Evolutionary conservation across 768 basidiomycete genomes (phyloP), one percentile per base, ranked within the genome.

Genomic region (Tylopilus intermedius): DNA sequence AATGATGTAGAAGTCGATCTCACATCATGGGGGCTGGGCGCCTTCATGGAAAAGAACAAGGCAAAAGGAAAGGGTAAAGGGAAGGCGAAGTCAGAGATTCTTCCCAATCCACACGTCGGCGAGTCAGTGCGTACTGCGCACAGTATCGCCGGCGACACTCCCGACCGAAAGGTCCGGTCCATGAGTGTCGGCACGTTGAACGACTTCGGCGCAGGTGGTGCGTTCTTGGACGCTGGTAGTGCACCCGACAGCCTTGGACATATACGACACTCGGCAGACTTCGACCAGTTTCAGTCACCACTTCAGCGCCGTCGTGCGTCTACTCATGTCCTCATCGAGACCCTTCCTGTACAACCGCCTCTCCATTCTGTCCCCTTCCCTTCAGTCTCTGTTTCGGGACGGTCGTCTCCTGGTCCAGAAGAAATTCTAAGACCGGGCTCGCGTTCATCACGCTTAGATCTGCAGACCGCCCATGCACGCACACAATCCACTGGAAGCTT

Each of bases 21-120:
- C 52, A 76, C 84, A 3, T 90, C 88, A 15, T 93, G 88, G 90
- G 90, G 90, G 3, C 74, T 93, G 24, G 86, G 90, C 53, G 78
- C 82, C 6, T 83, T 90, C 69, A 81, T 89, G 55, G 77, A 82
- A 1, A 86, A 87, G 59, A 82, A 86, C 58, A 86, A 83, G 70
- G 66, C 67, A 27, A 71, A 67, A 51, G 62, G 62, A 15, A 79
- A 68, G 64, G 65, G 65, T 5, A 76, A 74, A 50, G 65, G 62
- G 15, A 76, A 70, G 50, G 59, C 67, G n/a, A 72, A 65, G 53
- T 66, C 71, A 49, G 65, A 63, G 37, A 58, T 65, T 11, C 63
- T 81, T 14, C 79, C 78, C 21, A 79, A 76, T 69, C 71, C 76
- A 57, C 66, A 76, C 63, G 59, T 71, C 62, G 51, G 61, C 70